These are phyloP conservation scores for Emiliania huxleyi DNA, from an alignment of 78 protist species.

Conservation along the genomic window DNA sequence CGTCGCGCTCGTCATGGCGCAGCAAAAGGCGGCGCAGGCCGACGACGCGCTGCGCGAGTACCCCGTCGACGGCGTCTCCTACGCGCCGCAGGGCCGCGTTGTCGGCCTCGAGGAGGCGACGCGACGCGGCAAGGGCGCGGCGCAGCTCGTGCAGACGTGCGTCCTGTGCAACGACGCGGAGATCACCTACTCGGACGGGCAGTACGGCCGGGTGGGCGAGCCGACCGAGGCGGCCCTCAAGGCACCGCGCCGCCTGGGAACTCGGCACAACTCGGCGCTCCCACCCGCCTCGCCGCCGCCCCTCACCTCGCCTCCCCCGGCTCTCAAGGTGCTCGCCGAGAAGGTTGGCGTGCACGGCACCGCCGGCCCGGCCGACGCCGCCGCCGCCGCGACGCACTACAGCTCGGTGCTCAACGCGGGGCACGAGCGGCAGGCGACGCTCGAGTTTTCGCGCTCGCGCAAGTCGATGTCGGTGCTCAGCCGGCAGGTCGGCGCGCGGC, in stretches of 20 bases:
- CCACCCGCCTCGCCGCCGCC: too few species aligned
- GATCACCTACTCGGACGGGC: not conserved
- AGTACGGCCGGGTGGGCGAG: not conserved
- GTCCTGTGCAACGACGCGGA: conserved; percentile 5
- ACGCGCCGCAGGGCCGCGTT: not conserved
- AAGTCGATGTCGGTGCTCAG: conserved; percentile 67
- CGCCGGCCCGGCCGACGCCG: not conserved
- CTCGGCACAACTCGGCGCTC: too few species aligned
- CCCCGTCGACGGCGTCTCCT: not conserved
- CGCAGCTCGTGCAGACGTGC: not conserved
- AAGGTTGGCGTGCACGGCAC: not conserved
- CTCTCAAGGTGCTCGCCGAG: not conserved
- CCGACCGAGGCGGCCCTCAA: conserved; percentile 25
- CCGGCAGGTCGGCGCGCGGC: not conserved
- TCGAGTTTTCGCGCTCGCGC: conserved; percentile 73
- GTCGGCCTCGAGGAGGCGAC: not conserved
- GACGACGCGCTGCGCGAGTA: not conserved
- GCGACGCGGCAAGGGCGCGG: not conserved
- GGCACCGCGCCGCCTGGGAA: too few species aligned
- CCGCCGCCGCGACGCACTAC: not conserved
- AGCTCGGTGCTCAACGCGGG: not conserved
- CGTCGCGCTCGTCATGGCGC: not conserved
- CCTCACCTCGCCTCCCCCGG: too few species aligned
- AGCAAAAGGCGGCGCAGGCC: too few species aligned
- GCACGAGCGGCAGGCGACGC: conserved; percentile 14